Percentiles rank a stretch among this genome's conserved stretches.
phyloP scores from a whole-genome alignment of 169 alveolate genomes.

The Plasmodium billcollinsi region DNA sequence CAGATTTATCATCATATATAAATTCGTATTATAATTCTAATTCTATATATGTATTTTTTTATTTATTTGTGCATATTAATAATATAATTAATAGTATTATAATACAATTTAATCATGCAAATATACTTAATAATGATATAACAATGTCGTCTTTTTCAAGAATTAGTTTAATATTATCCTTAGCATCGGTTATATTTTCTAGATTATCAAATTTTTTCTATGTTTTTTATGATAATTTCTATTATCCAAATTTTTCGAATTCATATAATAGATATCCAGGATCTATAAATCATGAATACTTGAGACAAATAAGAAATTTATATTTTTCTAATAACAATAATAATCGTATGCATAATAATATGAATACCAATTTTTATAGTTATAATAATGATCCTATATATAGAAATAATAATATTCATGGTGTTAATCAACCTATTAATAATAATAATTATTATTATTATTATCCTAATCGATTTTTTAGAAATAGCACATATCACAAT shows the following conservation, averaged over 20 bases:
- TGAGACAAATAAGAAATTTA: slow-evolving; percentile 36
- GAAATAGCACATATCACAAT: background rate
- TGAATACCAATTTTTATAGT: background rate
- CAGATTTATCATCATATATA: slow-evolving; percentile 58
- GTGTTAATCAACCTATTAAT: background rate
- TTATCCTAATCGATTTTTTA: background rate
- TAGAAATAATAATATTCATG: background rate
- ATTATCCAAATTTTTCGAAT: slow-evolving; percentile 41
- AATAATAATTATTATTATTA: background rate
- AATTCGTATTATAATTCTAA: slow-evolving; percentile 43
- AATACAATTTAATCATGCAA: slow-evolving; percentile 56
- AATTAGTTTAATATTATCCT: slow-evolving; percentile 56
- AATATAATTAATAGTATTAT: slow-evolving; percentile 63
- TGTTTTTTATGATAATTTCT: slow-evolving; percentile 59
- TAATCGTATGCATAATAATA: background rate
- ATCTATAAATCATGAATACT: slow-evolving; percentile 24
- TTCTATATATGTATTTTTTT: slow-evolving; percentile 61
- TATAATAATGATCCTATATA: too few species aligned
- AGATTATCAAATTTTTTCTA: slow-evolving; percentile 45
- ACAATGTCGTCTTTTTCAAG: slow-evolving; percentile 60
- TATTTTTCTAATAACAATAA: slow-evolving; percentile 30
- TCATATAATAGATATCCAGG: slow-evolving; percentile 35
- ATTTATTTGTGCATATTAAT: slow-evolving; percentile 61
- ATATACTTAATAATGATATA: slow-evolving; percentile 49
- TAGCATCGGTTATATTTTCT: slow-evolving; percentile 53